Evolutionary conservation across 257 asterid genomes (phyloP), one percentile per base, ranked within the genome.

Genomic region (Forsythia suspensa): DNA sequence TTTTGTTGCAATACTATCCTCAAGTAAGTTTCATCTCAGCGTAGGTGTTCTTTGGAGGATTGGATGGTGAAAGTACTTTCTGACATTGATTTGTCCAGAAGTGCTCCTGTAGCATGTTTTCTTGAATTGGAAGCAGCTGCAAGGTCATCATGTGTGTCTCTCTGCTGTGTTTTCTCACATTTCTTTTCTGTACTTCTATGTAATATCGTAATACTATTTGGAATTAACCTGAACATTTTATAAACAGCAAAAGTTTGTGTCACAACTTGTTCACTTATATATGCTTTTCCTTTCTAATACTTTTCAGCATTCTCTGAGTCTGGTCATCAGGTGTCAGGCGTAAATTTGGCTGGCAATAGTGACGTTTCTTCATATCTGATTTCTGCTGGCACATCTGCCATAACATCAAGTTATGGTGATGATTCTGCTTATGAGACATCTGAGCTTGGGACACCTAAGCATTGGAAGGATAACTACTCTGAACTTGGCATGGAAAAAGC

Each of bases 101-200:
- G 96, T 82, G 89, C 81, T 80, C 79, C 85, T 39, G 77, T 89
- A 70, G 96, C 92, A 59, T 88, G 83, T 82, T 92, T 91, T 88
- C 94, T 92, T 73, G 96, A 92, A 79, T 87, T 92, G 74, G 97
- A 92, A 87, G 94, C 91, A n/a, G 93, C 92, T 82, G 94, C 89
- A 80, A 87, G 97, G 82, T 87, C 91, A 36, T 77, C 94, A n/a
- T 92, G 87, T 74, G 97, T 83, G 80, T 82, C 89, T 78, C 78
- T 87, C 61, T 65, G 73, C 74, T 79, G 21, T 66, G 18, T 82
- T 57, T 46, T 46, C 18, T 11, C 52, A 3, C 52, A 8, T 13
- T 34, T 71, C 70, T 57, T 29, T 78, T 73, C 34, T 52, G 43
- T 44, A 37, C 69, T 51, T 74, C 24, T 0, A 21, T 68, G 21